Base-by-base conservation (phyloP, 2,329 filamentous ascomycete species). In the Bipolaris cookei region DNA sequence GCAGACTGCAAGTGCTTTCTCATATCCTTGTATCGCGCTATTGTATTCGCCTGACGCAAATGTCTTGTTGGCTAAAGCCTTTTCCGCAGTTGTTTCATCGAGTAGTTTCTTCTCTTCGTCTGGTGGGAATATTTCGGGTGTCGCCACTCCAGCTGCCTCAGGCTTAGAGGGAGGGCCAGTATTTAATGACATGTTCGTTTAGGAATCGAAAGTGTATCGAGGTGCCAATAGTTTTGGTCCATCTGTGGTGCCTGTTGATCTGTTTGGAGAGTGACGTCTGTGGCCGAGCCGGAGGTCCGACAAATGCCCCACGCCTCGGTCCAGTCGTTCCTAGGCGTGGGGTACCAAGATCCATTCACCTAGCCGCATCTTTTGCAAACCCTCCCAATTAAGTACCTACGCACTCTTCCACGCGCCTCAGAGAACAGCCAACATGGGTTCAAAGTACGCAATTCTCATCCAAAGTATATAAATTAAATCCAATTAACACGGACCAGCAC, bases 11-110 rank as follows among this genome's bases (percentile, higher is more conserved):
- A 96, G 82, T 20, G 95, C 93, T 64, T 89, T 86, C 69, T 92
- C 89, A 78, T 98, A 98, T 59, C 85, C 89, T 64, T 88, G 85
- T 61, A 98, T 88, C 38, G 94, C 94, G 61, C 89, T 87, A 54
- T 88, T 84, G 77, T 90, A 95, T 60, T 88, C 85, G 39, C 85
- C 84, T 3, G 85, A 83, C 1, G 84, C 81, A 77, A 97, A 98
- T n/a, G 92, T 84, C 4, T 84, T 77, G 72, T 97, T 98, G 13
- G 92, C 94, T 54, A 87, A 82, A 1, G 84, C 72, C 77, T 97
- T 97, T 68, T 88, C 86, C 1, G 83, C 74, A 66, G 90, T 88
- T 3, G 91, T 91, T 76, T 94, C 86, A 47, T 81, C 75, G 18
- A 96, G 76, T 14, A 97, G 85, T 35, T 81, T 78, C 38, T 61